Percentiles rank a stretch among this genome's conserved stretches.
Evolutionary conservation across 768 basidiomycete genomes (phyloP).

Genomic region (Psilocybe tampanensis): DNA sequence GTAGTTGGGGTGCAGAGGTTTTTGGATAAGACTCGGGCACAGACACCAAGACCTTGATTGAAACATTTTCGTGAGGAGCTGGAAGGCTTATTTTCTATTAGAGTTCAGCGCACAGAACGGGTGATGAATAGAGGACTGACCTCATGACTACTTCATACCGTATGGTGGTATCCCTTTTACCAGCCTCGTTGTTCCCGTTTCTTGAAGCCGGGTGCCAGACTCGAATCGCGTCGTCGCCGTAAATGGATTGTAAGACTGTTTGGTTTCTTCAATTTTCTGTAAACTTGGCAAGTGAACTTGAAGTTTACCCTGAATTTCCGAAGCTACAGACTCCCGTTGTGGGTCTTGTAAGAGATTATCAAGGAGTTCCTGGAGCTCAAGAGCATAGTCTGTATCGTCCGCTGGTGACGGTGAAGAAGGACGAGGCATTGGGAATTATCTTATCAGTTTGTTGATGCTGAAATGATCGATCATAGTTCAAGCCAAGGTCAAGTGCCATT

Average conservation of each 20-base stretch:
- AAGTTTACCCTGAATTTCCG: constrained; percentile 47
- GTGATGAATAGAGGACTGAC: constrained; percentile 42
- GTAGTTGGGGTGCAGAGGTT: constrained; percentile 74
- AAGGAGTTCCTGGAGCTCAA: constrained; percentile 37
- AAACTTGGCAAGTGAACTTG: constrained; percentile 3
- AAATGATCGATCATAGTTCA: constrained; percentile 4
- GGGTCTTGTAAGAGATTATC: constrained; percentile 33
- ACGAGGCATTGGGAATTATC: constrained; percentile 24
- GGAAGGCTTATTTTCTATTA: constrained; percentile 42
- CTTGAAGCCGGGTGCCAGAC: constrained; percentile 50
- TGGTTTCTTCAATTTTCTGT: constrained; percentile 4
- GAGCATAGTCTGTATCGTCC: constrained; percentile 23
- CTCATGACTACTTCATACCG: constrained; percentile 68
- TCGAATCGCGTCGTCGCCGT: constrained; percentile 68
- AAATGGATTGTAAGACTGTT: constrained; percentile 80
- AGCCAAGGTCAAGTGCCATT: constrained; percentile 1
- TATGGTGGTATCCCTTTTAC: constrained; percentile 37
- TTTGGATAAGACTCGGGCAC: constrained; percentile 65
- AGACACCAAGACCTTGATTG: constrained; percentile 59
- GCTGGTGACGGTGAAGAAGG: constrained; percentile 27
- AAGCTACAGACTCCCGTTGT: constrained; percentile 43
- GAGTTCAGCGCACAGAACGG: background rate
- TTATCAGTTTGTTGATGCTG: constrained; percentile 22
- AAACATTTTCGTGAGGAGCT: constrained; percentile 52
- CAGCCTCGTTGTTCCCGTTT: constrained; percentile 18